Conservation (phyloP, 768 basidiomycete genomes). For the Lentinula sp. region DNA sequence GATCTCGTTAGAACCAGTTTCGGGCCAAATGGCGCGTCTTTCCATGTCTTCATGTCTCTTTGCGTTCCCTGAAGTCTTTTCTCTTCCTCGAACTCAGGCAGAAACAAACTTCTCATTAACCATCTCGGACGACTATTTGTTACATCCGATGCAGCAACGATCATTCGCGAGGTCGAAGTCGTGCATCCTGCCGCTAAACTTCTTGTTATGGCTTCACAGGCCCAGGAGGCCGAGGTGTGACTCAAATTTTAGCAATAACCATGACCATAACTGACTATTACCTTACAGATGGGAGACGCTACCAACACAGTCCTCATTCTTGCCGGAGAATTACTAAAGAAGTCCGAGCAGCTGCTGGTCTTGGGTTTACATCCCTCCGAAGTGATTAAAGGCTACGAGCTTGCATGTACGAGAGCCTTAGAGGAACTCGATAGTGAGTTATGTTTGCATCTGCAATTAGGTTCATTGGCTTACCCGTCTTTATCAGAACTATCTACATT, state of each 20-base stretch:
- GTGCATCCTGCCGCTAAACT: constrained; percentile 98
- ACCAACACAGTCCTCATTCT: constrained; percentile 95
- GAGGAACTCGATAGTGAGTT: constrained; percentile 86
- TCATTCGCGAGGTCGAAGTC: constrained; percentile 96
- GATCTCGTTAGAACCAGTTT: constrained; percentile 96
- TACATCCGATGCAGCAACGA: constrained; percentile 98
- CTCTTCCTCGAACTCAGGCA: constrained; percentile 41
- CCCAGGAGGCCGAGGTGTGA: constrained; percentile 88
- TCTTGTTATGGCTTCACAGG: constrained; percentile 98
- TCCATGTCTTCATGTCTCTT: not conserved
- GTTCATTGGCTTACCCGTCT: constrained; percentile 7
- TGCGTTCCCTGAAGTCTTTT: not conserved
- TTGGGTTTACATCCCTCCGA: constrained; percentile 99
- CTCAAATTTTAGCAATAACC: not conserved
- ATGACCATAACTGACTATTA: not conserved
- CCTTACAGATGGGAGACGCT: constrained; percentile 85
- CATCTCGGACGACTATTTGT: constrained; percentile 94
- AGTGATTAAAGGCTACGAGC: constrained; percentile 91
- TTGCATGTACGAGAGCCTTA: constrained; percentile 78
- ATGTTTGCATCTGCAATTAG: not conserved
- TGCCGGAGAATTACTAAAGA: constrained; percentile 91
- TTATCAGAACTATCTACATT: constrained; percentile 60
- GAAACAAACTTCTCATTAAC: constrained; percentile 98
- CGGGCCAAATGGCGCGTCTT: constrained; percentile 82
- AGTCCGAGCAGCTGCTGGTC: constrained; percentile 84